Percentiles rank a stretch among this genome's conserved stretches.
These are phyloP conservation scores for Oryza brachyantha DNA, from an alignment of 176 grass and related monocot genomes.

Conservation along the genomic window DNA sequence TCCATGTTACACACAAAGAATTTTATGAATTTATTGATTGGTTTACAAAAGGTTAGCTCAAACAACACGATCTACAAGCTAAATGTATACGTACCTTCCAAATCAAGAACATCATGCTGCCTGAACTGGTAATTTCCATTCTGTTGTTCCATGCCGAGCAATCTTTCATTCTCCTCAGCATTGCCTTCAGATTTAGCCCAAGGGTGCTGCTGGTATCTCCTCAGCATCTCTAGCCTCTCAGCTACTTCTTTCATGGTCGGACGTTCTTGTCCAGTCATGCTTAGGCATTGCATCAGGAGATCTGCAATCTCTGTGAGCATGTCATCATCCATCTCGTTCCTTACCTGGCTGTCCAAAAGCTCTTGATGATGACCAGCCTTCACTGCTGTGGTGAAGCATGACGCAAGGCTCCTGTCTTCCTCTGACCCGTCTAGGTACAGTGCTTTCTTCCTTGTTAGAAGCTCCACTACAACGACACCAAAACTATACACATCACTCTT, in stretches of 20 bases:
- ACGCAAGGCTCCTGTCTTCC: slow-evolving; percentile 27
- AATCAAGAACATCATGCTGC: slow-evolving; percentile 25
- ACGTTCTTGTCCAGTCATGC: slow-evolving; percentile 36
- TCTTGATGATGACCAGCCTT: slow-evolving; percentile 1
- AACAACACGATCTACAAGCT: too few species aligned
- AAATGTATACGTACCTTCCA: slow-evolving; percentile 42
- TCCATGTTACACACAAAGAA: too few species aligned
- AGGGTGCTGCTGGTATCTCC: slow-evolving; percentile 33
- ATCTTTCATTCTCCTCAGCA: slow-evolving; percentile 30
- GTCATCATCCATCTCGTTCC: slow-evolving; percentile 9
- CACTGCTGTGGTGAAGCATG: not conserved
- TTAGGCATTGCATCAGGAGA: slow-evolving; percentile 35
- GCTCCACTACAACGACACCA: not conserved
- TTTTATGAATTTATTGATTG: too few species aligned
- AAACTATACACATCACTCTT: not conserved
- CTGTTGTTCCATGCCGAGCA: slow-evolving; percentile 36
- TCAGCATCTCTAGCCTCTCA: slow-evolving; percentile 21
- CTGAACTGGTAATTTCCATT: slow-evolving; percentile 29
- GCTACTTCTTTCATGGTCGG: slow-evolving; percentile 47
- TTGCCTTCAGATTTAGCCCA: slow-evolving; percentile 16
- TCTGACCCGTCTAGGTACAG: slow-evolving; percentile 2
- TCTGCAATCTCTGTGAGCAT: slow-evolving; percentile 32
- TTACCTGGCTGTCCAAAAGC: slow-evolving; percentile 33
- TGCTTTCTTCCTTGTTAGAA: not conserved
- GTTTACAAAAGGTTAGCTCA: too few species aligned